These are phyloP conservation scores for Neurospora sp. DNA, from an alignment of 495 filamentous ascomycete genomes.

Conservation along the genomic window DNA sequence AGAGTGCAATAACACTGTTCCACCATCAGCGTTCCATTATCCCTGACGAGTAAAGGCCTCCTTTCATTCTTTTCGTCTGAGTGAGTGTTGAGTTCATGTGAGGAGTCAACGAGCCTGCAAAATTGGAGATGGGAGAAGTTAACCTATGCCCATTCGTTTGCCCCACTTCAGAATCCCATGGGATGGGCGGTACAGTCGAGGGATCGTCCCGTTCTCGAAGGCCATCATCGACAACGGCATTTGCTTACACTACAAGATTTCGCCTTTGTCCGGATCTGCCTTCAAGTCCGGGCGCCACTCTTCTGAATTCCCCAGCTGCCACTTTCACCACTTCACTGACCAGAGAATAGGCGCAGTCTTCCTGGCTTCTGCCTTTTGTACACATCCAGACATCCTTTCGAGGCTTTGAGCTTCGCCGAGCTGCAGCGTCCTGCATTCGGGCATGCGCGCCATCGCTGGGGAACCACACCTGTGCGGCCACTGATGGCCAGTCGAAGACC, in stretches of 20 bases:
- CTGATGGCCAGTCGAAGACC: neutral
- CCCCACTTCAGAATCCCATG: neutral
- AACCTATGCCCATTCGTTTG: neutral
- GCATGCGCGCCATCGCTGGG: neutral
- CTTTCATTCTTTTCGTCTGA: neutral
- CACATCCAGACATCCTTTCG: neutral
- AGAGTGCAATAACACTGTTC: neutral
- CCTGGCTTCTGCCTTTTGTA: neutral
- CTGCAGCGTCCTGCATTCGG: neutral
- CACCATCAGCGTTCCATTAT: neutral
- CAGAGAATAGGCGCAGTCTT: neutral
- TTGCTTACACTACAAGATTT: neutral
- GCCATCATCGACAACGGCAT: neutral
- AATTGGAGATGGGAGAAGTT: neutral
- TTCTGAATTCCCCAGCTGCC: neutral
- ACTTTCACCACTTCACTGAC: neutral
- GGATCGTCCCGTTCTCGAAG: neutral
- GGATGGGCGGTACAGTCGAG: neutral
- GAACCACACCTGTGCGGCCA: neutral
- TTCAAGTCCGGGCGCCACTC: neutral
- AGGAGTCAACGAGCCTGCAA: neutral
- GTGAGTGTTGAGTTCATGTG: neutral
- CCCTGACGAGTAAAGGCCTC: neutral
- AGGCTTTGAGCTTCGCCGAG: neutral
- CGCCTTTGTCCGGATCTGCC: neutral